Evolutionary conservation across 805 yeast genomes (phyloP).

Genomic region (Saturnispora besseyi): DNA sequence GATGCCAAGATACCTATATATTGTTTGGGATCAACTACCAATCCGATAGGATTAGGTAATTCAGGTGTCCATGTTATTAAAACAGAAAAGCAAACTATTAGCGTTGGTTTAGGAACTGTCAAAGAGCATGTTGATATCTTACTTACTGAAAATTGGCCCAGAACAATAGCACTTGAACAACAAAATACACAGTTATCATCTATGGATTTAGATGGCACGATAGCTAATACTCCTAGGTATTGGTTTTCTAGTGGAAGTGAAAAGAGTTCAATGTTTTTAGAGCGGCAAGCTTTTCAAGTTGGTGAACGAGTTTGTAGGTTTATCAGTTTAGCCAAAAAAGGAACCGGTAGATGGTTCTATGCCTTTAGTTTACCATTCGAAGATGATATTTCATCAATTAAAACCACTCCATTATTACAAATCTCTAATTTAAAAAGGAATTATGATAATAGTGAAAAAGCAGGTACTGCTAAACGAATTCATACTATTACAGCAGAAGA

Average conservation of each 20-base stretch:
- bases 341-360: constrained; percentile 61
- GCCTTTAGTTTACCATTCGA: constrained; percentile 42
- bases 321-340: constrained; percentile 54
- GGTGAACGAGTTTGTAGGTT: constrained; percentile 44
- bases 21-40: neutral
- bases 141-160: constrained; percentile 55
- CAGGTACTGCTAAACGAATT: neutral
- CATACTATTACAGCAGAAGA: constrained; percentile 39
- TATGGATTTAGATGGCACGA: neutral
- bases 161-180: constrained; percentile 37
- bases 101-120: neutral
- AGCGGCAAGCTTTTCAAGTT: constrained; percentile 42
- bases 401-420: neutral
- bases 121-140: constrained; percentile 38
- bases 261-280: constrained; percentile 39
- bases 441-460: neutral
- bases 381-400: constrained; percentile 4
- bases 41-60: neutral
- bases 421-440: neutral
- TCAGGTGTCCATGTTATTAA: neutral
- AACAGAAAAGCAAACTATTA: neutral
- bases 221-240: constrained; percentile 46
- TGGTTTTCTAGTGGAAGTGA: constrained; percentile 50
- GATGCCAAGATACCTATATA: constrained; percentile 1
- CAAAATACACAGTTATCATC: constrained; percentile 13